Base-by-base conservation (phyloP, 306 rosid species). In the Bauhinia variegata region DNA sequence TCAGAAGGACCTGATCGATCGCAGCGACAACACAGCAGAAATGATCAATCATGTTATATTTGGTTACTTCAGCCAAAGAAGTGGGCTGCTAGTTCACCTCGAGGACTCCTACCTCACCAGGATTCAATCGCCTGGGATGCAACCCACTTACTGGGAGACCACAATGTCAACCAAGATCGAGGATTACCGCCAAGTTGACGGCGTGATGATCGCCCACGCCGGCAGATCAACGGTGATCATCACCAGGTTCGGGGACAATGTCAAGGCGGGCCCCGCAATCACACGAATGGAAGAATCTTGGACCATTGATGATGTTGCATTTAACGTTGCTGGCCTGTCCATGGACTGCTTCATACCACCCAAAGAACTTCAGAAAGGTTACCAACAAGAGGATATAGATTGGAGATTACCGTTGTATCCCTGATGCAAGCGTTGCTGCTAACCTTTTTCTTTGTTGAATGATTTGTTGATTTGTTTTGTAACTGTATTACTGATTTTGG, bases 131-230 rank as follows among this genome's bases (percentile, higher is more conserved):
- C 96, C 95, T 52, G 98, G 98, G 11, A 56, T 86, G 18, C 75
- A 86, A 42, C 96, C 97, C 6, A 83, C 75, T 34, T 93, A 93
- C 28, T 93, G 98, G 98, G 98, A 93, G 73, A 93, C 98, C 17
- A 74, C 98, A 11, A 93, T 93, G 97, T 83, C 93, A 0, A 86
- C 98, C 0, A 84, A 63, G 14, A 86, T 93, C 13, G 90, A 85
- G 8, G 97, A 93, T 28, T 93, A 93, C 12, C 84, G 87, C 55
- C 6, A 59, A 1, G 86, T 86, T 5, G 96, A 93, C 15, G 98
- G 87, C 2, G 95, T 86, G 54, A 82, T 88, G 95, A 83, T 90
- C 28, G 86, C 97, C 1, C 98, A 93, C 36, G 43, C 84, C 0
- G 98, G 98, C n/a, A 82, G 78, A 6, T 86, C 98, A 2, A 76